These are phyloP conservation scores for Alternaria postmessia DNA, from an alignment of 2,329 filamentous ascomycete species.

Conservation along the genomic window DNA sequence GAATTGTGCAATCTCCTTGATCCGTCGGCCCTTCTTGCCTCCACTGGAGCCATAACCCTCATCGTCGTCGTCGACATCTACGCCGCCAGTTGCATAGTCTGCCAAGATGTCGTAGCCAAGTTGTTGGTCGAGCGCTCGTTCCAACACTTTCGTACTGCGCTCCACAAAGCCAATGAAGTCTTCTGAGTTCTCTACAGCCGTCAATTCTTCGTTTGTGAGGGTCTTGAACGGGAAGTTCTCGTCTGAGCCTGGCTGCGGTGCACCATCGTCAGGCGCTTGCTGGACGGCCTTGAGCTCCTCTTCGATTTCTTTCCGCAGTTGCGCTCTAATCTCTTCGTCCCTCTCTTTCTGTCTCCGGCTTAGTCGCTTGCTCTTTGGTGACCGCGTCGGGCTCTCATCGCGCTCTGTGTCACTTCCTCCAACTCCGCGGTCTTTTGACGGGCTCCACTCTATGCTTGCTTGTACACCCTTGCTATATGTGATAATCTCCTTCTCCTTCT, in stretches of 20 bases:
- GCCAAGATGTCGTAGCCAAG: slow-evolving; percentile 95
- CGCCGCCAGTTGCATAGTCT: slow-evolving; percentile 86
- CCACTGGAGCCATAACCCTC: slow-evolving; percentile 73
- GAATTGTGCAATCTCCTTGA: slow-evolving; percentile 91
- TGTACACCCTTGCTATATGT: slow-evolving; percentile 98
- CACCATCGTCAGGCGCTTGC: slow-evolving; percentile 48
- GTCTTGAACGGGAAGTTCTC: slow-evolving; percentile 77
- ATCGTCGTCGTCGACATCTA: slow-evolving; percentile 82
- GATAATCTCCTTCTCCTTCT: slow-evolving; percentile 74
- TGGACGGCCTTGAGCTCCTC: slow-evolving; percentile 82
- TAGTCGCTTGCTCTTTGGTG: slow-evolving; percentile 70
- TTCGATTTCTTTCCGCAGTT: slow-evolving; percentile 87
- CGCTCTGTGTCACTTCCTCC: slow-evolving; percentile 65
- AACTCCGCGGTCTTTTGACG: slow-evolving; percentile 61
- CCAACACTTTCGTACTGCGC: slow-evolving; percentile 94
- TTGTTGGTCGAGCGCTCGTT: slow-evolving; percentile 91
- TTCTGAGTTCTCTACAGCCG: slow-evolving; percentile 87
- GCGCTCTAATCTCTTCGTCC: slow-evolving; percentile 88
- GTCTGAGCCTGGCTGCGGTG: slow-evolving; percentile 56
- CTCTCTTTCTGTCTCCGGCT: slow-evolving; percentile 81
- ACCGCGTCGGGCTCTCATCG: slow-evolving; percentile 66
- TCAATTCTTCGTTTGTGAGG: slow-evolving; percentile 83
- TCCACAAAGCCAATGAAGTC: slow-evolving; percentile 97
- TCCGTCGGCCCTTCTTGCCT: slow-evolving; percentile 74
- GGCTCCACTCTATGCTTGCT: slow-evolving; percentile 78